These are phyloP conservation scores for Aspergillus sp. DNA, from an alignment of 2,329 filamentous ascomycete species.

Conservation along the genomic window DNA sequence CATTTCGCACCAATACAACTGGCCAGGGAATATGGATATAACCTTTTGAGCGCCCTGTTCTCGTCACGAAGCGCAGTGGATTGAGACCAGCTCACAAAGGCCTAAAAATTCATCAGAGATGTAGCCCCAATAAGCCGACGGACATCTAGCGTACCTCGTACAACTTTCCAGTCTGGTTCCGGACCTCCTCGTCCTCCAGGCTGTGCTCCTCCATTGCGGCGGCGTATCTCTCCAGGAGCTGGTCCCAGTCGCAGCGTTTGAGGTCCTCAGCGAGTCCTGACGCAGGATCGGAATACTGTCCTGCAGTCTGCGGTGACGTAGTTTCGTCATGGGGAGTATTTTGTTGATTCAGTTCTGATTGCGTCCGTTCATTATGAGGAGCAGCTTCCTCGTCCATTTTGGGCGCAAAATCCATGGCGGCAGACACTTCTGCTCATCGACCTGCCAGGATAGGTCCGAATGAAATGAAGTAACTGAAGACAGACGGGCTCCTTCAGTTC, in stretches of 20 bases:
- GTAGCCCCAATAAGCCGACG: not conserved
- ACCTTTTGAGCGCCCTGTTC: constrained; percentile 69
- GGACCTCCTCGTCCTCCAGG: constrained; percentile 53
- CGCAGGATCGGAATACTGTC: constrained; percentile 9
- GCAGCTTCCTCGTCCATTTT: not conserved
- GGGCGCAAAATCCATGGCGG: constrained; percentile 1
- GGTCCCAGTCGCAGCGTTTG: constrained; percentile 61
- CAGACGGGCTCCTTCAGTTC: too few relatives aligned
- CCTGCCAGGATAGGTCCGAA: not conserved
- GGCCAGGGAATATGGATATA: constrained; percentile 10
- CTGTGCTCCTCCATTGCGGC: constrained; percentile 55
- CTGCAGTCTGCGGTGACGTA: constrained; percentile 1
- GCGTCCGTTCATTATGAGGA: not conserved
- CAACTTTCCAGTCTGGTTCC: constrained; percentile 59
- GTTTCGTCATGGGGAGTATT: not conserved
- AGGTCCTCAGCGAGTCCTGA: constrained; percentile 42
- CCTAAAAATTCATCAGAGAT: constrained; percentile 40
- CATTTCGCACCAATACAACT: not conserved
- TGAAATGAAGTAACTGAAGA: not conserved
- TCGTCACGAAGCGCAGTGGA: constrained; percentile 64
- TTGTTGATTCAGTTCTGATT: not conserved
- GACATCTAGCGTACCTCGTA: constrained; percentile 44
- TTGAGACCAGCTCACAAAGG: constrained; percentile 70
- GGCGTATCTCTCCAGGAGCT: constrained; percentile 63
- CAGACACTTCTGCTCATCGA: not conserved